Conservation (phyloP, 768 basidiomycete genomes). For the Termitomyces heimii region DNA sequence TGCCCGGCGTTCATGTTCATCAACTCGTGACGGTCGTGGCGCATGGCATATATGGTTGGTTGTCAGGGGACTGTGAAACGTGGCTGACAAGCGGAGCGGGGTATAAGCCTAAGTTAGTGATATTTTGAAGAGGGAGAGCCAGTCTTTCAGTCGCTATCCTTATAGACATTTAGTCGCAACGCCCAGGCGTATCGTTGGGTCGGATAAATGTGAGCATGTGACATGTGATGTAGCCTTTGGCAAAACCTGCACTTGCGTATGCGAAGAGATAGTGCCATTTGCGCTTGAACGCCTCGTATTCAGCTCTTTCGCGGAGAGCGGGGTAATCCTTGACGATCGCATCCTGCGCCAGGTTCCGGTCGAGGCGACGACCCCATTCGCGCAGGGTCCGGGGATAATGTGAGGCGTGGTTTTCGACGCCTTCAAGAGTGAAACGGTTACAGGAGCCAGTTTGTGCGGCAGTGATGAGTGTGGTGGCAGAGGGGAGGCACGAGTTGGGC, state of each 20-base stretch:
- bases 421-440: constrained; percentile 76
- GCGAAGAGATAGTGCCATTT: constrained; percentile 85
- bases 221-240: constrained; percentile 76
- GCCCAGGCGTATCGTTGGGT: constrained; percentile 35
- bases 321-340: constrained; percentile 56
- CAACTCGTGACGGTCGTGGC: constrained; percentile 1
- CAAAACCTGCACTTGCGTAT: constrained; percentile 76
- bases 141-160: not conserved
- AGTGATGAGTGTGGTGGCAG: constrained; percentile 74
- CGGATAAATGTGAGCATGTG: constrained; percentile 77
- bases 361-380: constrained; percentile 81
- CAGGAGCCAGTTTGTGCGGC: constrained; percentile 65
- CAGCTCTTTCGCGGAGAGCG: constrained; percentile 42
- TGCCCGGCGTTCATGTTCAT: not conserved
- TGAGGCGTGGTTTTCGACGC: constrained; percentile 79
- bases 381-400: constrained; percentile 92
- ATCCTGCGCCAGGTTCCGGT: constrained; percentile 56
- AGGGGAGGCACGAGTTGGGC: constrained; percentile 85
- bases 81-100: not conserved
- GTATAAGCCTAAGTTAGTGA: constrained; percentile 3
- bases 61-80: not conserved
- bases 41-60: not conserved
- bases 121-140: not conserved
- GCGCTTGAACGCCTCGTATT: constrained; percentile 67
- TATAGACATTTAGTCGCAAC: constrained; percentile 48